phyloP scores from a whole-genome alignment of 331 rosid genomes.

The Malus hybrid region DNA sequence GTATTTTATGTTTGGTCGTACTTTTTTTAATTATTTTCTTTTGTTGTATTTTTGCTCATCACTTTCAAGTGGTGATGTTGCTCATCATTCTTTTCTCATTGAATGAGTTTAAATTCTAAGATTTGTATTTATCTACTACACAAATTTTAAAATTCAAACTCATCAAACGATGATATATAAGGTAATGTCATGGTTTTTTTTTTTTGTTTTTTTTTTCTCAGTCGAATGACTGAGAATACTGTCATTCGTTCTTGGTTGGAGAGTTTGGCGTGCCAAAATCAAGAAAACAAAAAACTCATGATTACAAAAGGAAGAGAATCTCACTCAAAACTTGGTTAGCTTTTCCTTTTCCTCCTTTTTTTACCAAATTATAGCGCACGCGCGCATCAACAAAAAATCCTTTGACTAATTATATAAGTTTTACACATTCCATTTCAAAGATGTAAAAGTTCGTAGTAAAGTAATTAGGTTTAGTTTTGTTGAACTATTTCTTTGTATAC shows the following conservation, averaged over 20 bases:
- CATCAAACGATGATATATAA: too few relatives aligned
- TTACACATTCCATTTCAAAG: neutral
- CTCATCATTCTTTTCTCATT: too few relatives aligned
- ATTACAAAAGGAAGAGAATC: neutral
- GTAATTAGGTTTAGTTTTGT: neutral
- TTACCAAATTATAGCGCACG: neutral
- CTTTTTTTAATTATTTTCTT: neutral
- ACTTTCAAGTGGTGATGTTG: too few relatives aligned
- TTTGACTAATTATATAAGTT: neutral
- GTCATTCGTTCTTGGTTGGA: neutral
- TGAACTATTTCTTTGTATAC: neutral
- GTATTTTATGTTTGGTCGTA: neutral
- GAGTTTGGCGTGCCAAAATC: neutral
- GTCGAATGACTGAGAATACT: neutral
- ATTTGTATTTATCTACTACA: rapidly evolving
- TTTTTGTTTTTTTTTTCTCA: too few relatives aligned
- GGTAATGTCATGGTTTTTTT: too few relatives aligned
- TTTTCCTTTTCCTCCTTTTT: neutral
- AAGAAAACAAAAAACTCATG: neutral
- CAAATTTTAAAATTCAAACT: too few relatives aligned
- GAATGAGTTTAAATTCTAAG: too few relatives aligned
- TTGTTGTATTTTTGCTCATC: too few relatives aligned
- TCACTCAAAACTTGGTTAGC: neutral
- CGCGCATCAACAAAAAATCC: neutral
- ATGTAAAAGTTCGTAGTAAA: neutral